Evolutionary conservation across 2,329 filamentous ascomycete genomes (phyloP).

Genomic region (Ceratocystis cubensis): DNA sequence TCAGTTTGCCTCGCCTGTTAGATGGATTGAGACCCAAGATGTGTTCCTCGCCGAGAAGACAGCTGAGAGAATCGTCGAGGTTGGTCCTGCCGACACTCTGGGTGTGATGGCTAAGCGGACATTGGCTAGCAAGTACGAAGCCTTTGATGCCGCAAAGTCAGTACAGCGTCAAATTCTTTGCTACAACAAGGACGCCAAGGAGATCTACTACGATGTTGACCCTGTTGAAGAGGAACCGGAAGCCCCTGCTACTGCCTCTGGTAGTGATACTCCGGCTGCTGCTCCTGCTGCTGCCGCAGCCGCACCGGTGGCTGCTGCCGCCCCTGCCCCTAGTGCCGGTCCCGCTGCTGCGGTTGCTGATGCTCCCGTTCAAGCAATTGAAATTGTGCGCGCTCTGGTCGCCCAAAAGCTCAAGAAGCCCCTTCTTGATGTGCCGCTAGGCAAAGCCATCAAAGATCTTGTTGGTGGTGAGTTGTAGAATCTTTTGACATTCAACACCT

Average conservation of each 20-base stretch:
- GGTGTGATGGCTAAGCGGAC: slow-evolving; percentile 97
- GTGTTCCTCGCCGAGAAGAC: slow-evolving; percentile 93
- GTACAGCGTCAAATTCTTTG: slow-evolving; percentile 95
- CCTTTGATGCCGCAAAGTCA: slow-evolving; percentile 92
- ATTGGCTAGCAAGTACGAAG: slow-evolving; percentile 92
- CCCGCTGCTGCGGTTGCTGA: slow-evolving; percentile 80
- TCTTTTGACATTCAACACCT: too few relatives aligned
- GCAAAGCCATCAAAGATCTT: slow-evolving; percentile 96
- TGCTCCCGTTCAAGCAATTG: slow-evolving; percentile 73
- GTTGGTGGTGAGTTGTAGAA: slow-evolving; percentile 64
- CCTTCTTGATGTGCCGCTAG: slow-evolving; percentile 73
- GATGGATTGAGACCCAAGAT: slow-evolving; percentile 99
- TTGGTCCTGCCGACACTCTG: slow-evolving; percentile 91
- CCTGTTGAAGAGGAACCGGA: slow-evolving; percentile 83
- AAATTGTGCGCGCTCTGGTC: slow-evolving; percentile 78
- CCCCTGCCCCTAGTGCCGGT: slow-evolving; percentile 59
- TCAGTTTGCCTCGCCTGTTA: slow-evolving; percentile 94
- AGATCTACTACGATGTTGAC: slow-evolving; percentile 98
- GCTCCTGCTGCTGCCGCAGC: slow-evolving; percentile 43
- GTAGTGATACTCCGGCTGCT: slow-evolving; percentile 39
- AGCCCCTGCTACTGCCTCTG: slow-evolving; percentile 39
- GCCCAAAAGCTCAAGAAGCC: slow-evolving; percentile 98
- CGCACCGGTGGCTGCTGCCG: slow-evolving; percentile 42
- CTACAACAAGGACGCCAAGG: slow-evolving; percentile 98
- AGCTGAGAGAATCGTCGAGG: slow-evolving; percentile 93